These are phyloP conservation scores for Smittium culicis DNA, from an alignment of 371 early-diverging fungal genomes.

Conservation along the genomic window DNA sequence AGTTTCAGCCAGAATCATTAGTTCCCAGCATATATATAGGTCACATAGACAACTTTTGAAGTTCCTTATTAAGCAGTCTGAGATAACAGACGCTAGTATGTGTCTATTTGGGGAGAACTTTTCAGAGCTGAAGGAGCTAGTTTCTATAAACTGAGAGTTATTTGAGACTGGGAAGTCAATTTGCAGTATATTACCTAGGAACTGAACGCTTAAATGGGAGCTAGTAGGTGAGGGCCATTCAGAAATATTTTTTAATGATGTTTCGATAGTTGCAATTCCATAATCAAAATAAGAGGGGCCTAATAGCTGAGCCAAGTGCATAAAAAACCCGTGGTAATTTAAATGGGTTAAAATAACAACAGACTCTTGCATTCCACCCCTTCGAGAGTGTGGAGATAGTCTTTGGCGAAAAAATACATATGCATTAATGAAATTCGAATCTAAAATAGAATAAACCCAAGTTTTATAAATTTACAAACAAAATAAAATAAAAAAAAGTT, in stretches of 20 bases:
- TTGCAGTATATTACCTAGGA: conserved; percentile 48
- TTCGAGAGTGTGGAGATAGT: conserved; percentile 60
- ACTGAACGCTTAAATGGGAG: conserved; percentile 43
- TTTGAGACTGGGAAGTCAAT: conserved; percentile 63
- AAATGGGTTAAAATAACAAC: conserved; percentile 75
- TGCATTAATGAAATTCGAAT: conserved; percentile 40
- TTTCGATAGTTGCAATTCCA: conserved; percentile 63
- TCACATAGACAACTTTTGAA: conserved; percentile 65
- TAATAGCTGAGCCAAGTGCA: conserved; percentile 50
- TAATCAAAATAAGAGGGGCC: conserved; percentile 68
- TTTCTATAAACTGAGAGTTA: conserved; percentile 69
- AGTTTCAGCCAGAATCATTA: conserved; percentile 85
- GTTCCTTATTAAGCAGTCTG: conserved; percentile 53
- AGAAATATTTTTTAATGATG: conserved; percentile 64
- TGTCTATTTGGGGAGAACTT: conserved; percentile 50
- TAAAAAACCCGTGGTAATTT: conserved; percentile 75
- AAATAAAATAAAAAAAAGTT: too few relatives aligned
- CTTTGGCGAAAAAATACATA: conserved; percentile 91
- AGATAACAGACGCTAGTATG: conserved; percentile 54
- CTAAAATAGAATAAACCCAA: too few relatives aligned
- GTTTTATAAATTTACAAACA: too few relatives aligned
- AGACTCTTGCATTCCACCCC: conserved; percentile 86
- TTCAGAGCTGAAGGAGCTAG: conserved; percentile 52
- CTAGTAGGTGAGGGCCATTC: conserved; percentile 44
- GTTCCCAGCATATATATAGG: conserved; percentile 86